Evolutionary conservation across 768 basidiomycete genomes (phyloP).

Genomic region (Suillus spraguei): DNA sequence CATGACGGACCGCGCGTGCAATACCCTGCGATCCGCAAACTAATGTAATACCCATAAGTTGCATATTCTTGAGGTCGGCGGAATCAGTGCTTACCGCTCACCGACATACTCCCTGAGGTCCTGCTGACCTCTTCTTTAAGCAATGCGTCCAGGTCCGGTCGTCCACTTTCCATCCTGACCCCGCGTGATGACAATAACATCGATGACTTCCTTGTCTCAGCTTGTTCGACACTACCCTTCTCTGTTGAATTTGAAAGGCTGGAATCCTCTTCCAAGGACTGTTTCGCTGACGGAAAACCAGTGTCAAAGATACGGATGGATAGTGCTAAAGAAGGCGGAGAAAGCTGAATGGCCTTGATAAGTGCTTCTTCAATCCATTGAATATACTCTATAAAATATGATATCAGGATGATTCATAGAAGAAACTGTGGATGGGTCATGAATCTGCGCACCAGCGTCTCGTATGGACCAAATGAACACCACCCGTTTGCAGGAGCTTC

Average conservation of each 20-base stretch:
- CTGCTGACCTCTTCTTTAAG: slow-evolving; percentile 39
- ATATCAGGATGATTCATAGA: slow-evolving; percentile 4
- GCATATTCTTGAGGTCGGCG: background rate
- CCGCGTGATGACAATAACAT: slow-evolving; percentile 22
- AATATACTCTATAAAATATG: slow-evolving; percentile 34
- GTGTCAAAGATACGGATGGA: slow-evolving; percentile 48
- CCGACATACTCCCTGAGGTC: slow-evolving; percentile 43
- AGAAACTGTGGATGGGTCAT: background rate
- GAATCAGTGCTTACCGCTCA: slow-evolving; percentile 48
- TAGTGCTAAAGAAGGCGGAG: slow-evolving; percentile 35
- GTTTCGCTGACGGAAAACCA: slow-evolving; percentile 13
- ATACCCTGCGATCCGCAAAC: slow-evolving; percentile 53
- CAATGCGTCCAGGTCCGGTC: slow-evolving; percentile 44
- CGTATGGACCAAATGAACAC: slow-evolving; percentile 57
- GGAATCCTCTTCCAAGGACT: slow-evolving; percentile 17
- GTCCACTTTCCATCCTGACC: slow-evolving; percentile 36
- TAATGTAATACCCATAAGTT: slow-evolving; percentile 20
- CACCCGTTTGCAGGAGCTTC: slow-evolving; percentile 35
- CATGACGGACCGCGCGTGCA: slow-evolving; percentile 39
- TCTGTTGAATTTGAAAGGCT: slow-evolving; percentile 18
- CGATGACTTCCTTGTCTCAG: background rate
- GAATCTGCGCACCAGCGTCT: slow-evolving; percentile 40
- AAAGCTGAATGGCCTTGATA: slow-evolving; percentile 30
- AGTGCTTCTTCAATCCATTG: slow-evolving; percentile 49
- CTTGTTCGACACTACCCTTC: slow-evolving; percentile 13